Evolutionary conservation across 2,329 filamentous ascomycete species (phyloP), one percentile per base, ranked within the genome.

Genomic region (Curvularia spicifera): DNA sequence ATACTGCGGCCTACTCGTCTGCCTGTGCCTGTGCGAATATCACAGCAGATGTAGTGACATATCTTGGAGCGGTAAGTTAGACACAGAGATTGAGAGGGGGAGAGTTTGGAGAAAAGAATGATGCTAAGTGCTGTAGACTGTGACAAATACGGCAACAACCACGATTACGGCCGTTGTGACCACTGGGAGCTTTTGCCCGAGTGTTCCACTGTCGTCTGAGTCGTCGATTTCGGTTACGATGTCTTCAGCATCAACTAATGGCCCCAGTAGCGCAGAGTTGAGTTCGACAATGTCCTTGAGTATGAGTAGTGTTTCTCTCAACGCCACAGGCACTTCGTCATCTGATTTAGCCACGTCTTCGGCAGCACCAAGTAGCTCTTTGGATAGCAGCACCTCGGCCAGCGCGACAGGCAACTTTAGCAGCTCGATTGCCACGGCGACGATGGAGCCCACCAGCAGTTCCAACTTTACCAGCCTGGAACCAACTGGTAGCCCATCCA

Each of bases 1-100:
- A 53, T 15, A 28, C 44, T 8, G 46, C 48, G 12, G 50, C 49
- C 10, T 76, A 73, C 52, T 61, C 62, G 0, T 72, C 70, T 42
- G 70, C 66, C 2, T 76, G 73, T 49, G 53, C 51, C 9, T 76
- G 72, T 48, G 59, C 67, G 29, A 63, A 62, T 2, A 54, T 75
- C 13, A 62, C 61, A 3, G 18, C 61, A 15, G 63, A 52, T 12
- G 44, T 44, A 1, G 37, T 69, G 8, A 68, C 67, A 15, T 55
- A 52, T 8, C 56, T 69, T 18, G 63, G 65, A 40, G 53, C 62
- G 9, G 73, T 75, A 64, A 61, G 69, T 61, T 60, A 10, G 1
- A n/a, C 5, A 4, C 12, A 15, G 4, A 9, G 13, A 9, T 7
- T 3, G 1, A 0, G 31, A 31, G 15, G 33, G 26, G n/a, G 9